These are phyloP conservation scores for Strobilomyces dryophilus DNA, from an alignment of 768 basidiomycete genomes.

Conservation along the genomic window DNA sequence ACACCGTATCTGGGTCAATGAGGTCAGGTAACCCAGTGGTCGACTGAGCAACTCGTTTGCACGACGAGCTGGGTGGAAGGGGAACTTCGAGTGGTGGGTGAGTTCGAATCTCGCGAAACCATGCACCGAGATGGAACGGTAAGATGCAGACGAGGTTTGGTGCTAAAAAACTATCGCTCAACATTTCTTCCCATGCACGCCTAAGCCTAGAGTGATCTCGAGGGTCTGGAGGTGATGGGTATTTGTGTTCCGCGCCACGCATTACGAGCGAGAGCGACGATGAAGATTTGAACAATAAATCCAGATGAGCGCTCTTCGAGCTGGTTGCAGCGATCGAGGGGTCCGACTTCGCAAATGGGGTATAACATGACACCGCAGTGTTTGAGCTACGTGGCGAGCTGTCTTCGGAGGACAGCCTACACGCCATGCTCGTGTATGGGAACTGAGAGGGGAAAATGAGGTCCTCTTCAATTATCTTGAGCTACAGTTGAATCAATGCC, in stretches of 20 bases:
- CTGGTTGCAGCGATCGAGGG: constrained; percentile 11
- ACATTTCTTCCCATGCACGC: constrained; percentile 66
- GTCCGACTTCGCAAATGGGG: constrained; percentile 23
- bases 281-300: constrained; percentile 14
- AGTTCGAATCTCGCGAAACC: constrained; percentile 50
- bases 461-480: constrained; percentile 72
- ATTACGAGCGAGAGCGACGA: constrained; percentile 19
- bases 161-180: constrained; percentile 52
- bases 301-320: constrained; percentile 13
- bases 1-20: constrained; percentile 27
- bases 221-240: constrained; percentile 36
- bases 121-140: constrained; percentile 60
- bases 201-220: constrained; percentile 62
- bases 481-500: constrained; percentile 4
- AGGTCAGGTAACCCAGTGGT: constrained; percentile 17
- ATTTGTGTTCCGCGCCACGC: constrained; percentile 9
- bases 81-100: constrained; percentile 46
- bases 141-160: constrained; percentile 53
- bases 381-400: constrained; percentile 27
- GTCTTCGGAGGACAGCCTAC: constrained; percentile 16
- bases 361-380: constrained; percentile 21
- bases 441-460: constrained; percentile 56
- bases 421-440: constrained; percentile 1
- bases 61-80: constrained; percentile 50
- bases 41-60: constrained; percentile 15